These are phyloP conservation scores for Decorospora gaudefroyi DNA, from an alignment of 2,329 filamentous ascomycete species.

Conservation along the genomic window DNA sequence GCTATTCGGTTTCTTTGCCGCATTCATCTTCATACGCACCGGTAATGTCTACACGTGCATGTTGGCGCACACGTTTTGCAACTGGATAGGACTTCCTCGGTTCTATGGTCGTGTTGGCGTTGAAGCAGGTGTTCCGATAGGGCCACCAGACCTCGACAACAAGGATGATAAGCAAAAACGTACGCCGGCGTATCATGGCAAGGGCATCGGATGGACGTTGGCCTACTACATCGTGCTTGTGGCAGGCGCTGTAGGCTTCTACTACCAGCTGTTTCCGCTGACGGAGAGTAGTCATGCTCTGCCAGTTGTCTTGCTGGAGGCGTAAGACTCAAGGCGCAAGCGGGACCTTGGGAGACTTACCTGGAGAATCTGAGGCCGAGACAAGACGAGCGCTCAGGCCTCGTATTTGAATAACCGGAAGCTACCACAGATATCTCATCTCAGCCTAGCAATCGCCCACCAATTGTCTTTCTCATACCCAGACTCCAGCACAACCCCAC, in stretches of 20 bases:
- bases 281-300: slow-evolving; percentile 66
- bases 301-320: slow-evolving; percentile 24
- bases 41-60: slow-evolving; percentile 78
- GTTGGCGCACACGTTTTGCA: slow-evolving; percentile 84
- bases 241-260: slow-evolving; percentile 72
- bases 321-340: background rate
- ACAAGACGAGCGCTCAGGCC: no score
- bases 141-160: slow-evolving; percentile 39
- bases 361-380: no score
- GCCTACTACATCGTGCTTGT: slow-evolving; percentile 80
- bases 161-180: slow-evolving; percentile 47
- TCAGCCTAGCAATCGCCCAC: slow-evolving; percentile 73
- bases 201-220: slow-evolving; percentile 66
- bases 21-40: slow-evolving; percentile 84
- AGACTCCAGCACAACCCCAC: slow-evolving; percentile 73
- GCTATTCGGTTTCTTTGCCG: slow-evolving; percentile 89
- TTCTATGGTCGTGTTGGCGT: slow-evolving; percentile 75
- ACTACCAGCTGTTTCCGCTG: slow-evolving; percentile 69
- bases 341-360: no score
- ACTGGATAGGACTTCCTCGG: slow-evolving; percentile 85
- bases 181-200: slow-evolving; percentile 28
- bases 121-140: slow-evolving; percentile 53
- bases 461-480: slow-evolving; percentile 98
- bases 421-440: slow-evolving; percentile 1
- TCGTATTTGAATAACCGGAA: no score